These are phyloP conservation scores for Penicillium sp. DNA, from an alignment of 2,329 filamentous ascomycete genomes.

Conservation along the genomic window DNA sequence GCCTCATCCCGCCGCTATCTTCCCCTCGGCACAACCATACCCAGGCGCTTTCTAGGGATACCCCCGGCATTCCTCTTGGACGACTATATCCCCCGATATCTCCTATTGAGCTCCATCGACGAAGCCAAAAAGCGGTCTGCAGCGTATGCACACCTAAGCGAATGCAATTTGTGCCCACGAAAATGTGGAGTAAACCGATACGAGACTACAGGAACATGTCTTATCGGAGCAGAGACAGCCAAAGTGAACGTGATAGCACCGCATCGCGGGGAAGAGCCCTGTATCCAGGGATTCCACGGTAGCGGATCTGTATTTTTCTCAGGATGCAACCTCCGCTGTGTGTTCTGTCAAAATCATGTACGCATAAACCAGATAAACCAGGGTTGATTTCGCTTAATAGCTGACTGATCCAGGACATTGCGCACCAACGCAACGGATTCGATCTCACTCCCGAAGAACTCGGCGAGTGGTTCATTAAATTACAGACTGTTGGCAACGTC, in stretches of 20 bases:
- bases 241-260: conserved; percentile 82
- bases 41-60: conserved; percentile 44
- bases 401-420: conserved; percentile 55
- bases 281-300: conserved; percentile 74
- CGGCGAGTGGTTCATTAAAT: conserved; percentile 75
- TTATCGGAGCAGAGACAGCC: conserved; percentile 66
- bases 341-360: conserved; percentile 68
- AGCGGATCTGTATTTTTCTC: conserved; percentile 78
- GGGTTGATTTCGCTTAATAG: not conserved
- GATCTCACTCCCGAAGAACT: conserved; percentile 73
- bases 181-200: conserved; percentile 76
- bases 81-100: conserved; percentile 69
- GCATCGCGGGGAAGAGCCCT: conserved; percentile 80
- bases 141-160: conserved; percentile 68
- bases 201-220: conserved; percentile 69
- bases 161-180: conserved; percentile 77
- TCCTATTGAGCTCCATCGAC: conserved; percentile 61
- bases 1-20: not conserved
- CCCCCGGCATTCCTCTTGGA: conserved; percentile 65
- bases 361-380: not conserved
- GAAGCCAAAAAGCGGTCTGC: conserved; percentile 66
- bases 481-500: conserved; percentile 72
- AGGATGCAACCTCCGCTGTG: conserved; percentile 68
- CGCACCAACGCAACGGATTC: conserved; percentile 74
- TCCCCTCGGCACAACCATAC: conserved; percentile 4